A percentile compares a stretch with the other conserved stretches of the same genome.
Conservation (phyloP, 2,329 filamentous ascomycete species). For the Reticulascus tulasneorum region DNA sequence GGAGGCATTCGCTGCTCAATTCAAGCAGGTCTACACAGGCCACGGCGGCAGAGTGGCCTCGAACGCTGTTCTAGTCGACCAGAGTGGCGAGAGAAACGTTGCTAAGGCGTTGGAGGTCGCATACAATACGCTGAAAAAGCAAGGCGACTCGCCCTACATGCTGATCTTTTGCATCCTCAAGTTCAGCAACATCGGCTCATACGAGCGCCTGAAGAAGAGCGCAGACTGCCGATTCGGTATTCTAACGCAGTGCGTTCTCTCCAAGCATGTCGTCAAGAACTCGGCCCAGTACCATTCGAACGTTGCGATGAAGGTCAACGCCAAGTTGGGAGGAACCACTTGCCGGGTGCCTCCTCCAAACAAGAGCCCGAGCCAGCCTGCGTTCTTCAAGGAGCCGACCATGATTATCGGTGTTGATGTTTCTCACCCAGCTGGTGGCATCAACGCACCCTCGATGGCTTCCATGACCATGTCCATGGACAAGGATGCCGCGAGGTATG, state of each 20-base stretch:
- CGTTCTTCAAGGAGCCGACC: slow-evolving; percentile 31
- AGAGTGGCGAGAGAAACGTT: slow-evolving; percentile 19
- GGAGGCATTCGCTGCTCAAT: slow-evolving; percentile 49
- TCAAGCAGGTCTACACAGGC: slow-evolving; percentile 40
- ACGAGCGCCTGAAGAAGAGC: slow-evolving; percentile 84
- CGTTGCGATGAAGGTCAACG: slow-evolving; percentile 94
- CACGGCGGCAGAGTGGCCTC: slow-evolving; percentile 41
- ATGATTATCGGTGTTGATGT: slow-evolving; percentile 84
- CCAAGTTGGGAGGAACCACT: slow-evolving; percentile 85
- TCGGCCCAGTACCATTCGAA: slow-evolving; percentile 87
- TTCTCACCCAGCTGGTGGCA: slow-evolving; percentile 73
- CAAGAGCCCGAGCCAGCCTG: slow-evolving; percentile 19
- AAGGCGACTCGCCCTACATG: slow-evolving; percentile 58
- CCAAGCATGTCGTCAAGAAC: slow-evolving; percentile 62
- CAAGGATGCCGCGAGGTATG: slow-evolving; percentile 66
- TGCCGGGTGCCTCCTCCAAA: slow-evolving; percentile 32
- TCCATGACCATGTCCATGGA: slow-evolving; percentile 84
- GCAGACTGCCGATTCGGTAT: slow-evolving; percentile 83
- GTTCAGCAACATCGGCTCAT: slow-evolving; percentile 66
- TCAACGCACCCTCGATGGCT: slow-evolving; percentile 68
- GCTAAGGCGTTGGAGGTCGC: slow-evolving; percentile 52
- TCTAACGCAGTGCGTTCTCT: slow-evolving; percentile 77
- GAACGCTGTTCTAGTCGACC: slow-evolving; percentile 28
- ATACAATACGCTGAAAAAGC: slow-evolving; percentile 51
- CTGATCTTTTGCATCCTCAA: slow-evolving; percentile 76